phyloP scores from a whole-genome alignment of 2,329 filamentous ascomycete genomes.

The Trichoderma sp. region DNA sequence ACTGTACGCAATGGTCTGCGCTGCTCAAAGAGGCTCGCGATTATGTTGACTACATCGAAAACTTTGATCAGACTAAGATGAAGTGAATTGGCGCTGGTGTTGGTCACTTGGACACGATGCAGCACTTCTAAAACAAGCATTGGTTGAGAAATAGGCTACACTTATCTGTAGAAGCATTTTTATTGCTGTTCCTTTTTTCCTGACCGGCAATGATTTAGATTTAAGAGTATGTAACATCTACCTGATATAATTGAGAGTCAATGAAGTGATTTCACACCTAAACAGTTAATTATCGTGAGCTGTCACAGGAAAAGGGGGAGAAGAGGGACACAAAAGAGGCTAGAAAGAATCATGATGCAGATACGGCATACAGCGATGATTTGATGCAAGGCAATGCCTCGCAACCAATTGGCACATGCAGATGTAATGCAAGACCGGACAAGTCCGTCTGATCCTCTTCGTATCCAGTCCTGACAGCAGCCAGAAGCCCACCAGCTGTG shows the following conservation, averaged over 20 bases:
- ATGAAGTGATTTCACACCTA: neutral
- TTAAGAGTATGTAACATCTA: neutral
- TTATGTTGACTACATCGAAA: neutral
- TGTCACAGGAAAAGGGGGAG: neutral
- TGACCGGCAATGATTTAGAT: neutral
- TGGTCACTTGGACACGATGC: neutral
- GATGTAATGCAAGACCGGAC: neutral
- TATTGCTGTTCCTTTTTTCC: neutral
- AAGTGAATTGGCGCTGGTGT: neutral
- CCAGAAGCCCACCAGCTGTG: neutral
- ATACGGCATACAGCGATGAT: neutral
- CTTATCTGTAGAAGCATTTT: neutral
- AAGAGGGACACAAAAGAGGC: neutral
- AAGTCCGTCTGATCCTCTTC: neutral
- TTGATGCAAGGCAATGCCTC: neutral
- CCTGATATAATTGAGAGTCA: neutral
- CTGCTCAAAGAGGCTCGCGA: neutral
- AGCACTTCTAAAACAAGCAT: neutral
- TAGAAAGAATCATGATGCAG: neutral
- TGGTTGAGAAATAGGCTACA: neutral
- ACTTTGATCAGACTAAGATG: neutral
- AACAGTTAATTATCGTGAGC: neutral
- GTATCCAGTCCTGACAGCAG: neutral
- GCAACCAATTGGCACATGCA: neutral
- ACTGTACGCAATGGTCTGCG: constrained; percentile 48